Base-by-base conservation (phyloP, 495 filamentous ascomycete species). In the Neurospora sp. region DNA sequence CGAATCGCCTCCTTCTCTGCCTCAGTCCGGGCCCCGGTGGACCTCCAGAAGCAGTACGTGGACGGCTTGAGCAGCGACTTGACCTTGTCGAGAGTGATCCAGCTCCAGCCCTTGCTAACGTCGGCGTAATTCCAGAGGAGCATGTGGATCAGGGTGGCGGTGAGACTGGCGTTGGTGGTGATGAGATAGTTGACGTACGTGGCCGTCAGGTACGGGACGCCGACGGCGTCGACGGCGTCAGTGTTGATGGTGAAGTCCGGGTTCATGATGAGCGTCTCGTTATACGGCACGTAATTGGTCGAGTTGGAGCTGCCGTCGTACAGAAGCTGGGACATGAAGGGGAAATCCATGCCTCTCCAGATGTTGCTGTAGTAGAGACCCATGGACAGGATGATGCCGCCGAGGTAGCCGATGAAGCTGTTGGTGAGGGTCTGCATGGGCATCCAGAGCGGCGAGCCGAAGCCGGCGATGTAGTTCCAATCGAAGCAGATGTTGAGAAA, bases 381-480 rank as follows among this genome's bases (percentile, higher is more conserved):
- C 1, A 83, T 74, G 78, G 87, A 83, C 9, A 80, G 76, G 7
- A 77, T 74, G 69, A 81, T 83, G 72, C 85, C 85, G 16, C 84
- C 77, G 2, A 82, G 39, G 42, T 82, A 83, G n/a, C 85, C 87
- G 27, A 85, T 22, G 1, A 73, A 72, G 9, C 31, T 8, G 35
- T 79, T 76, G 65, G 12, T 39, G 45, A 78, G 37, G 53, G 79
- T 75, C 72, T 77, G 44, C 69, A 83, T 48, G 61, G 81, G 78
- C 73, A 75, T 35, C 70, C 70, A 78, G 53, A 85, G 74, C 7
- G 78, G 78, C 12, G 76, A 74, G 20, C 40, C 70, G 9, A 59
- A 12, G 5, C 38, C 7, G 4, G 69, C 78, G 39, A 88, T 83
- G 74, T 88, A 89, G 78, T 89, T 85, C 87, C 87, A 89, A 77